Evolutionary conservation across 2,329 filamentous ascomycete species (phyloP).

Genomic region (Verruconis gallopava): DNA sequence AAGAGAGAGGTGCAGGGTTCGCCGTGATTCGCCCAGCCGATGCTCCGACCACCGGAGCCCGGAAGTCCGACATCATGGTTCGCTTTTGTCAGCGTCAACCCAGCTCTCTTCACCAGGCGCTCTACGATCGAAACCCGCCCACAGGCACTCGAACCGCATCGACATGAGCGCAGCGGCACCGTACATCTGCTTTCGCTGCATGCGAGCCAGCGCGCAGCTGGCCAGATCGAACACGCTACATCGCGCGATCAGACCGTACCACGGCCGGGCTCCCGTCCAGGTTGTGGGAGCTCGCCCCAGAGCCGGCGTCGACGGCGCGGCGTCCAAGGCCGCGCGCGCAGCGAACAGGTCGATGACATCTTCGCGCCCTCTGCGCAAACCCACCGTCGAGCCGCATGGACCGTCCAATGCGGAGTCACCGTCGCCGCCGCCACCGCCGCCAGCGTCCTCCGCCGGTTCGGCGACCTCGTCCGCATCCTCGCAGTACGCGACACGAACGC

Average conservation of each 20-base stretch:
- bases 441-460: constrained; percentile 9
- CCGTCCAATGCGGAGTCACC: neutral
- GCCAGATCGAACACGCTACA: neutral
- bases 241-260: constrained; percentile 1
- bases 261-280: no score
- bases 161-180: neutral
- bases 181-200: constrained; percentile 7
- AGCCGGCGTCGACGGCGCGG: neutral
- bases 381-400: neutral
- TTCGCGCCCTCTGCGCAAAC: neutral
- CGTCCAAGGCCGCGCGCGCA: neutral
- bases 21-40: neutral
- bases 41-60: neutral
- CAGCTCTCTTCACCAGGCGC: neutral
- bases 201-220: constrained; percentile 1
- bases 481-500: constrained; percentile 14
- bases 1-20: no score
- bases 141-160: neutral
- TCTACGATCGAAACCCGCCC: neutral
- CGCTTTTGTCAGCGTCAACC: neutral
- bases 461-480: constrained; percentile 9
- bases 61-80: neutral
- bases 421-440: constrained; percentile 1
- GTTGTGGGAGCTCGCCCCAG: no score
- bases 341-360: neutral